Evolutionary conservation across 176 grass and related monocot genomes (phyloP).

Genomic region (Aegilops longissima): DNA sequence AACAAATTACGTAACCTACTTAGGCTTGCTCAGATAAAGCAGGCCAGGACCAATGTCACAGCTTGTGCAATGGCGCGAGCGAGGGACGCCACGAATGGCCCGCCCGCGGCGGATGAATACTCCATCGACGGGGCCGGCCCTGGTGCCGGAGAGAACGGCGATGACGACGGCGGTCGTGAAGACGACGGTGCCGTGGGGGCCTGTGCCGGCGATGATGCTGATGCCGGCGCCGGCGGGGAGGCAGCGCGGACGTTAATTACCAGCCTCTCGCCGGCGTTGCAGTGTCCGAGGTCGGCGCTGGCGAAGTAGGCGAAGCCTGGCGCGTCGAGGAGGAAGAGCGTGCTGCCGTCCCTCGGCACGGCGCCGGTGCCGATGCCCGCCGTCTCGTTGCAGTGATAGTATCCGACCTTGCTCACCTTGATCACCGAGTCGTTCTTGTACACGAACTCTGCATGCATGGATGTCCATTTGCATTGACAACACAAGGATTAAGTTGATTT

Average conservation of each 20-base stretch:
- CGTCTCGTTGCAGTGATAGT: slow-evolving; percentile 88
- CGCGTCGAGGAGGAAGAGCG: slow-evolving; percentile 44
- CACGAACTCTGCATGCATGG: slow-evolving; percentile 53
- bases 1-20: background rate
- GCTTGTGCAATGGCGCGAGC: background rate
- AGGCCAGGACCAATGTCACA: background rate
- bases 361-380: background rate
- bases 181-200: background rate
- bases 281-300: slow-evolving; percentile 57
- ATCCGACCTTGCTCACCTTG: slow-evolving; percentile 50
- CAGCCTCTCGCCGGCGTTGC: slow-evolving; percentile 63
- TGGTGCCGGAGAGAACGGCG: background rate
- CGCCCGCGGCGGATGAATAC: background rate
- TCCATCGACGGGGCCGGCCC: slow-evolving; percentile 13
- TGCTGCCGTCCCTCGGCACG: slow-evolving; percentile 50
- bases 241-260: slow-evolving; percentile 40
- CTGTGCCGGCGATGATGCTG: background rate
- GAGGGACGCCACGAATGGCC: background rate
- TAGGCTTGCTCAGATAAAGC: background rate
- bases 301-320: slow-evolving; percentile 63
- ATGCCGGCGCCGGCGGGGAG: background rate
- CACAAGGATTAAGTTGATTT: background rate
- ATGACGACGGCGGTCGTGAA: background rate
- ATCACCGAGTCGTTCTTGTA: slow-evolving; percentile 86
- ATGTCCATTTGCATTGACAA: background rate